Conservation (phyloP, 2,329 filamentous ascomycete genomes). For the Cercospora janseana region DNA sequence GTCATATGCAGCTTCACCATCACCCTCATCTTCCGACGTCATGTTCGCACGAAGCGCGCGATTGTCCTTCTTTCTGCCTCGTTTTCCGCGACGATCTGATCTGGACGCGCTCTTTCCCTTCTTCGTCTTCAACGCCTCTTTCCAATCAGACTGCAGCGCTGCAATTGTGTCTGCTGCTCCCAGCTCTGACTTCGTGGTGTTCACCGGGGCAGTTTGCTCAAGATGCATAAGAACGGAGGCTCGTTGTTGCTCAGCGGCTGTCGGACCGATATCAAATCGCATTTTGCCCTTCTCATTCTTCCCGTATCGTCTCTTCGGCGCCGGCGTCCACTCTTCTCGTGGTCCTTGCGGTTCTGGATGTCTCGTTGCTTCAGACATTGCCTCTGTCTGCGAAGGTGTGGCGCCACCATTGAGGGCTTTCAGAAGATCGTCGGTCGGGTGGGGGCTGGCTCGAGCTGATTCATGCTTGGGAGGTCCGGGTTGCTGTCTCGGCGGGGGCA, state of each 20-base stretch:
- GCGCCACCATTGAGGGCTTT: constrained; percentile 20
- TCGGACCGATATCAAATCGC: constrained; percentile 27
- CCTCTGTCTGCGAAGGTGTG: background rate
- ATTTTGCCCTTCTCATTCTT: constrained; percentile 26
- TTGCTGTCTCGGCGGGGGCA: constrained; percentile 5
- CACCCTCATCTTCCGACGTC: constrained; percentile 50
- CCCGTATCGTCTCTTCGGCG: constrained; percentile 32
- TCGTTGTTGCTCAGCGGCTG: constrained; percentile 17
- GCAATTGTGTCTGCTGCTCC: constrained; percentile 23
- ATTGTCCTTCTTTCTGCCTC: constrained; percentile 37
- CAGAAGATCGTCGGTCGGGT: constrained; percentile 31
- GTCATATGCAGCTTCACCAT: constrained; percentile 45
- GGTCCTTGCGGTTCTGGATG: constrained; percentile 9
- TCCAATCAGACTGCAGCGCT: constrained; percentile 31
- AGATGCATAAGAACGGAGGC: too few species aligned
- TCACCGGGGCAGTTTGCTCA: too few species aligned
- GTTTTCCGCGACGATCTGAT: constrained; percentile 31
- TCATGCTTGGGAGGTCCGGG: constrained; percentile 30
- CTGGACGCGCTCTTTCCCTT: constrained; percentile 20
- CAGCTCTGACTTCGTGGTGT: constrained; percentile 11
- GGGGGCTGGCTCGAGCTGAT: constrained; percentile 24
- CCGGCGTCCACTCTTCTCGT: constrained; percentile 29
- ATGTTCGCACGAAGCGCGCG: constrained; percentile 29
- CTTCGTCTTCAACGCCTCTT: constrained; percentile 29
- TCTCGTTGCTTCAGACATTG: background rate